Conservation (phyloP, 208 protist species). For the Leishmania turanica region DNA sequence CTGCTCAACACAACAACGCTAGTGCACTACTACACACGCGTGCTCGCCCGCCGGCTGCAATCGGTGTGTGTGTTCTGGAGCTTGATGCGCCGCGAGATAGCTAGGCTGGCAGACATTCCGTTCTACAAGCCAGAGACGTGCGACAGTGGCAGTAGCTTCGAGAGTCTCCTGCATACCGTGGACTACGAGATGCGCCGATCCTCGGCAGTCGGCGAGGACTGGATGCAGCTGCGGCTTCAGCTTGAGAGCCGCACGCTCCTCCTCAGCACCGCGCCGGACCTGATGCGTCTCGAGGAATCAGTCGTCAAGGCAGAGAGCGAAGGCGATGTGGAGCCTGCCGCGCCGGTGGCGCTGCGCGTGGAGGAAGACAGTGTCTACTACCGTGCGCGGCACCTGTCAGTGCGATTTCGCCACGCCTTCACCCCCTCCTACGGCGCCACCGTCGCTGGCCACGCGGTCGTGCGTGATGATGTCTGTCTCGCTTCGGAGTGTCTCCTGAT, state of each 20-base stretch:
- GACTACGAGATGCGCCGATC: background rate
- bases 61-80: constrained; percentile 16
- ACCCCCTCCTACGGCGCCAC: constrained; percentile 59
- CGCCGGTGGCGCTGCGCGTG: background rate
- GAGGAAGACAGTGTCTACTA: constrained; percentile 38
- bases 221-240: constrained; percentile 4
- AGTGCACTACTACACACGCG: constrained; percentile 19
- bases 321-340: background rate
- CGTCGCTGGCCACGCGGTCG: constrained; percentile 9
- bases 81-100: constrained; percentile 16
- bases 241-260: background rate
- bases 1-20: background rate
- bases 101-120: constrained; percentile 3
- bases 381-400: constrained; percentile 27
- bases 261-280: background rate
- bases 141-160: constrained; percentile 19
- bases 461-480: constrained; percentile 52
- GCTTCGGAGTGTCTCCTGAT: constrained; percentile 76
- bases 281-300: background rate
- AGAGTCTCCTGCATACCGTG: constrained; percentile 5
- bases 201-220: background rate
- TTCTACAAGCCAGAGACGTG: constrained; percentile 22
- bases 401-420: constrained; percentile 64
- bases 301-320: background rate
- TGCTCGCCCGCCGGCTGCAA: constrained; percentile 25